Base-by-base conservation (phyloP, 371 early-diverging fungal genomes). In the Saksenaea oblongispora region DNA sequence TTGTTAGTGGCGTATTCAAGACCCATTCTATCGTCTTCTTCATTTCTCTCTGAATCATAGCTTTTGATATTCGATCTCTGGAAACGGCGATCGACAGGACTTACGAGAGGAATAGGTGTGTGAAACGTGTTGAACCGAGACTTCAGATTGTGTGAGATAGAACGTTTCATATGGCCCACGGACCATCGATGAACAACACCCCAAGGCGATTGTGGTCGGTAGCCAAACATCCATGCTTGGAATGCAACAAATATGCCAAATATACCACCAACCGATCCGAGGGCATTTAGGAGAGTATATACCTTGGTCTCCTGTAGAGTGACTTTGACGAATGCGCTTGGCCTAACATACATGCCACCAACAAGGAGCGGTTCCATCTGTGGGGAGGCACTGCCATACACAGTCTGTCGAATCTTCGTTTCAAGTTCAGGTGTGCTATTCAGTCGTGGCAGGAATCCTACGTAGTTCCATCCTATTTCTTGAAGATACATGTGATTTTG, bases 391-490 rank as follows among this genome's bases (percentile, higher is more conserved):
- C n/a, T n/a, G n/a, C n/a, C n/a, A n/a, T n/a, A n/a, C n/a, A n/a
- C n/a, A n/a, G n/a, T 79, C 41, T 65, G 65, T 54, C 79, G 67
- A 62, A 81, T 78, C 34, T 61, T 67, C 54, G 72, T 71, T 18
- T 67, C 69, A 15, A 81, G 62, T 57, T 74, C 76, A n/a, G 78
- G 75, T 1, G 82, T 78, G 10, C 65, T 66, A 60, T 81, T 81
- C 28, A 71, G 63, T 18, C 76, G 70, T 34, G 82, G 78, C 22
- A 72, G 57, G 62, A 81, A 78, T 35, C 82, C 82, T 34, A 81
- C 75, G 66, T 76, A 81, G 54, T 81, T 81, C 82, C 82, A 81
- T 17, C 76, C 76, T 9, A 60, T 64, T 22, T 63, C 28, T 51
- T 81, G 76, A 34, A 81, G 64, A 28, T 81, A 81, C 1, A 63